Evolutionary conservation across 441 rosid genomes (phyloP).

Genomic region (Caryocar brasiliense): DNA sequence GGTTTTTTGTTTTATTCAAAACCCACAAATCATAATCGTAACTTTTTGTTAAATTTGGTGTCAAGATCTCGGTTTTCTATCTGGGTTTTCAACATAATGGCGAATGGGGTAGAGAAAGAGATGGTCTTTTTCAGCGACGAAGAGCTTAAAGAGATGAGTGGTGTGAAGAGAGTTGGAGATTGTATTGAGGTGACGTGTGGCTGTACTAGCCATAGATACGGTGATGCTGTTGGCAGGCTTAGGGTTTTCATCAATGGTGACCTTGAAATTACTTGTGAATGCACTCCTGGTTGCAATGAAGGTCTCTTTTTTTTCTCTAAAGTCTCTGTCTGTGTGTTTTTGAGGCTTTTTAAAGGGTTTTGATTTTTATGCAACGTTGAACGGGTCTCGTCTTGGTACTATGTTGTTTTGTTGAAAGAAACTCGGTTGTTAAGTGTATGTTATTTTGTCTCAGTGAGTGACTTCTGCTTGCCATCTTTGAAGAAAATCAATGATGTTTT

Average conservation of each 20-base stretch:
- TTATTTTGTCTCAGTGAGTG: constrained; percentile 41
- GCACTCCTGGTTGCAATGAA: constrained; percentile 99
- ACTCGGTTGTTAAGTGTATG: constrained; percentile 44
- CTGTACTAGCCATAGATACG: constrained; percentile 93
- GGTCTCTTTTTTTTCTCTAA: constrained; percentile 36
- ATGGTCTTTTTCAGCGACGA: constrained; percentile 69
- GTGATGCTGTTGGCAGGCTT: constrained; percentile 98
- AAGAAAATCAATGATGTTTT: constrained; percentile 13
- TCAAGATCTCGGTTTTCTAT: constrained; percentile 6
- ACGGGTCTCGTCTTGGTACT: constrained; percentile 23
- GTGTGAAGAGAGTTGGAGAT: constrained; percentile 54
- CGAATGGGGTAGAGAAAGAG: constrained; percentile 44
- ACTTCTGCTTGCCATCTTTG: constrained; percentile 12
- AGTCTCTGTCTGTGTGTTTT: constrained; percentile 5
- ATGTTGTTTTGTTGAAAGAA: constrained; percentile 7
- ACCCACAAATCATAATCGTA: constrained; percentile 25
- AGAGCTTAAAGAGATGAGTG: constrained; percentile 79
- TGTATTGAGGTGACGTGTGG: constrained; percentile 93
- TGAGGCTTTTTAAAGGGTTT: constrained; percentile 21
- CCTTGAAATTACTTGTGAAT: constrained; percentile 89
- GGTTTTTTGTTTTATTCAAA: constrained; percentile 28
- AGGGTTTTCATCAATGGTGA: constrained; percentile 95
- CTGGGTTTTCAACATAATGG: constrained; percentile 26
- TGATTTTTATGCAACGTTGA: constrained; percentile 50
- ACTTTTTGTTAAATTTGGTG: constrained; percentile 14